These are phyloP conservation scores for Pelargonium fulgidum DNA, from an alignment of 441 rosid species.

Conservation along the genomic window DNA sequence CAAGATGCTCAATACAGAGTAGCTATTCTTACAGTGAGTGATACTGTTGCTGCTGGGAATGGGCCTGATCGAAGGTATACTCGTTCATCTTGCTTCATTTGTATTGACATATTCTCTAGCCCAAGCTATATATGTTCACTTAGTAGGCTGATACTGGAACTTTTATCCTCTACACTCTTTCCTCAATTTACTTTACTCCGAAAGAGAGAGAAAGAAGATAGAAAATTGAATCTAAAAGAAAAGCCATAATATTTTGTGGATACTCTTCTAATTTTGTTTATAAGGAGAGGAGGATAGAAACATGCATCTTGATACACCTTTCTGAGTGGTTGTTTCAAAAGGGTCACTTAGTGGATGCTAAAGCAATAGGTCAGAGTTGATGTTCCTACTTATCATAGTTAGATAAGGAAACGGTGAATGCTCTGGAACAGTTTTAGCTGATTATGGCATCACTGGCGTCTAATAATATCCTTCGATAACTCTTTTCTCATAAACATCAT, in stretches of 20 bases:
- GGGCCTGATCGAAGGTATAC: conserved; percentile 92
- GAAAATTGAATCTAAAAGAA: background rate
- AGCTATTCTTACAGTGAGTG: conserved; percentile 87
- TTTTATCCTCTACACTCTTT: background rate
- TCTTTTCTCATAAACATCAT: background rate
- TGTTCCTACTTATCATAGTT: conserved; percentile 26
- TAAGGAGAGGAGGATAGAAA: background rate
- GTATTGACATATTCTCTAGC: background rate
- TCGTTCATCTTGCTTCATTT: conserved; percentile 8
- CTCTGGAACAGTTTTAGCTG: conserved; percentile 22
- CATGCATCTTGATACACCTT: conserved; percentile 26
- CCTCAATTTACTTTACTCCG: background rate
- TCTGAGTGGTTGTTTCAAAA: conserved; percentile 21
- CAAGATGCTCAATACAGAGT: conserved; percentile 41
- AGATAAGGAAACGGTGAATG: conserved; percentile 28
- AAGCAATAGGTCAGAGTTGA: conserved; percentile 29
- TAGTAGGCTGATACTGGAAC: background rate
- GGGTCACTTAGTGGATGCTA: conserved; percentile 36
- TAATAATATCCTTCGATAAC: background rate
- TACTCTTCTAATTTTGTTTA: background rate
- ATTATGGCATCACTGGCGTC: background rate
- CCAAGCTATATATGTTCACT: conserved; percentile 1
- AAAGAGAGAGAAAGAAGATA: background rate
- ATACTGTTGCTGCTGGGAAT: conserved; percentile 74
- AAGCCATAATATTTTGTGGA: background rate